phyloP scores from a whole-genome alignment of 257 asterid species.

The Solanum etuberosum region DNA sequence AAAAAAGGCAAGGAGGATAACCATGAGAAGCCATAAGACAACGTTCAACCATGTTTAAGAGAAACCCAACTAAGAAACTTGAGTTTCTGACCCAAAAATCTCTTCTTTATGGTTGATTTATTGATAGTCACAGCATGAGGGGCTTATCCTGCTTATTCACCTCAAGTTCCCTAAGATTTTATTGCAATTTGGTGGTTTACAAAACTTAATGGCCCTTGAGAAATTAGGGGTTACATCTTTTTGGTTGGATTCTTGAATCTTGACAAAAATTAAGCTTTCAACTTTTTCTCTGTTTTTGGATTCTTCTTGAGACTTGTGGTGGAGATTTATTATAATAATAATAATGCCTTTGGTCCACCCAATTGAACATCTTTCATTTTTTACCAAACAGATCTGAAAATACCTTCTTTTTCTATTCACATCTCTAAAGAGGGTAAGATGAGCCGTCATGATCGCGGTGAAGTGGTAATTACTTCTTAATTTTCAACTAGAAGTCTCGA shows the following conservation, averaged over 20 bases:
- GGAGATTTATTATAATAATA: neutral
- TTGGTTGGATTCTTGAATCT: constrained; percentile 5
- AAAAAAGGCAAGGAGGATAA: constrained; percentile 30
- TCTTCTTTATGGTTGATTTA: neutral
- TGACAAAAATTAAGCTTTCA: neutral
- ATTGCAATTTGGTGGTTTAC: constrained; percentile 1
- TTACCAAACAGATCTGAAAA: neutral
- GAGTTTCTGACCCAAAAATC: neutral
- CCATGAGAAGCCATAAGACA: constrained; percentile 70
- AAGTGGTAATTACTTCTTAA: accelerated
- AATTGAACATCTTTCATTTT: neutral
- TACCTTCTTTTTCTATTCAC: neutral
- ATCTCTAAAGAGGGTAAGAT: no score
- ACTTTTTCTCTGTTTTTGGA: neutral
- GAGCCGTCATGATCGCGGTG: accelerated
- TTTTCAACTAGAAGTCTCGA: no score
- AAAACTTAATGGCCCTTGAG: neutral
- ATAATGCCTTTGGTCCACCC: neutral
- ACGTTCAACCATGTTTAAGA: constrained; percentile 36
- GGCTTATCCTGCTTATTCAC: constrained; percentile 33
- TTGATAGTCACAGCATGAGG: constrained; percentile 1
- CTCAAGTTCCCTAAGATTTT: constrained; percentile 25
- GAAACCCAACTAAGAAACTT: constrained; percentile 11
- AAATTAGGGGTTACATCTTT: neutral
- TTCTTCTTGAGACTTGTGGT: neutral